phyloP scores from a whole-genome alignment of 1,284 basidiomycete genomes.

The Hymenochaete sp. region DNA sequence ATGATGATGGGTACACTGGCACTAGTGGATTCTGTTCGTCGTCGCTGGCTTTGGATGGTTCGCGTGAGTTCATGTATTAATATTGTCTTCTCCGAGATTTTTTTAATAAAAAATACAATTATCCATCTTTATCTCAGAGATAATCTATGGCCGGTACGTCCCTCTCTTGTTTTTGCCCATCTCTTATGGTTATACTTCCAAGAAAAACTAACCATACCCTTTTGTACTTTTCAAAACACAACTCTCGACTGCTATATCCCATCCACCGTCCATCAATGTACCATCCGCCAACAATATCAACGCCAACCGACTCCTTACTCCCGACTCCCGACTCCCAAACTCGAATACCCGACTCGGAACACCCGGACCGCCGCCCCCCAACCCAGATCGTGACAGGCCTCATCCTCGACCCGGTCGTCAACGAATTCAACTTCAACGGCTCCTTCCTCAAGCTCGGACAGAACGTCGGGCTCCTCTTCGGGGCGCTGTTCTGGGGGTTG shows the following conservation, averaged over 20 bases:
- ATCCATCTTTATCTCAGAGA: conserved; percentile 32
- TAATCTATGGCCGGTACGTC: conserved; percentile 55
- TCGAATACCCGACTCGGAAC: too few relatives aligned
- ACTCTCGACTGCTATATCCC: conserved; percentile 9
- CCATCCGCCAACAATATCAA: too few relatives aligned
- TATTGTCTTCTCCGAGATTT: neutral
- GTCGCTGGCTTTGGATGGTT: conserved; percentile 63
- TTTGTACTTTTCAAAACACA: too few relatives aligned
- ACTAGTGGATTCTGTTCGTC: conserved; percentile 46
- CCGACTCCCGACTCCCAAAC: too few relatives aligned
- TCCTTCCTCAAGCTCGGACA: conserved; percentile 48
- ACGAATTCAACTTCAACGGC: conserved; percentile 45
- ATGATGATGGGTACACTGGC: too few relatives aligned
- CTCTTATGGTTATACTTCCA: neutral
- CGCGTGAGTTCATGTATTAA: conserved; percentile 42
- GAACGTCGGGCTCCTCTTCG: conserved; percentile 53
- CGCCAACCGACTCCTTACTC: too few relatives aligned
- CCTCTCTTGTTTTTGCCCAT: neutral
- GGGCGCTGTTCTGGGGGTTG: conserved; percentile 57
- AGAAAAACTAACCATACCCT: too few relatives aligned
- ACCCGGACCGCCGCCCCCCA: too few relatives aligned
- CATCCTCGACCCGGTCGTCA: conserved; percentile 45
- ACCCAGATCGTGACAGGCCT: conserved; percentile 45
- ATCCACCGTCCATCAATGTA: conserved; percentile 9
- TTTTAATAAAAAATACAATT: conserved; percentile 2